Evolutionary conservation across 2,329 filamentous ascomycete genomes (phyloP).

Genomic region (Simplicillium sp.): DNA sequence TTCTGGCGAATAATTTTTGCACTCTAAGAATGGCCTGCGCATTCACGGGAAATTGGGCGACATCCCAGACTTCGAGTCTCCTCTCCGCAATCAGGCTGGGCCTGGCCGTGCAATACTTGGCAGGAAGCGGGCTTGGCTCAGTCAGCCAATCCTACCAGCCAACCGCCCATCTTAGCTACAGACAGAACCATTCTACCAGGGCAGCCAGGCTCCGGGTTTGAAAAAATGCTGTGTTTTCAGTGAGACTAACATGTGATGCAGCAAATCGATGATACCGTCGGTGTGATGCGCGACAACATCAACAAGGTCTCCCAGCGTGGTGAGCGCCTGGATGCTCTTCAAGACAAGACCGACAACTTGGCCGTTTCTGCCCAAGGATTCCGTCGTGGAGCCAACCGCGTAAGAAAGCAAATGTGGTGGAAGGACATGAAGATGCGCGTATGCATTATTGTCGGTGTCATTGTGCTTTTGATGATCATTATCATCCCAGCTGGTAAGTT

Average conservation of each 20-base stretch:
- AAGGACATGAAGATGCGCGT: conserved; percentile 99
- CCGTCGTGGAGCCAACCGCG: conserved; percentile 89
- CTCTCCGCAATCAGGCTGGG: too few species aligned
- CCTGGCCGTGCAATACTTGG: too few species aligned
- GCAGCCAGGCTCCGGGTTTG: too few species aligned
- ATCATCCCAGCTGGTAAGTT: conserved; percentile 56
- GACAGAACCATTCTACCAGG: too few species aligned
- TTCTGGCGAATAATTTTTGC: too few species aligned
- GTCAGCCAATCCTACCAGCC: too few species aligned
- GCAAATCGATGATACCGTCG: conserved; percentile 97
- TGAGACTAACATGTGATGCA: conserved; percentile 26
- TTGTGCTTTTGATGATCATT: conserved; percentile 86
- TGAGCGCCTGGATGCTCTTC: conserved; percentile 74
- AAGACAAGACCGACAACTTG: conserved; percentile 92
- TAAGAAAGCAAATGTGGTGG: conserved; percentile 99
- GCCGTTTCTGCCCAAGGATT: conserved; percentile 90
- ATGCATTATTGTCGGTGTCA: conserved; percentile 84
- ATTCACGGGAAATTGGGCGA: too few species aligned
- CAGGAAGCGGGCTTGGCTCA: too few species aligned
- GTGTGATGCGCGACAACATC: conserved; percentile 95
- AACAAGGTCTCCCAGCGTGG: conserved; percentile 93
- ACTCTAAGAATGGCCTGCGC: too few species aligned
- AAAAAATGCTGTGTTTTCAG: neutral
- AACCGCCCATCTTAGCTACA: too few species aligned
- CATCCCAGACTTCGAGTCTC: too few species aligned